Evolutionary conservation across 257 asterid species (phyloP), one percentile per base, ranked within the genome.

Genomic region (Nicotiana benthamiana): DNA sequence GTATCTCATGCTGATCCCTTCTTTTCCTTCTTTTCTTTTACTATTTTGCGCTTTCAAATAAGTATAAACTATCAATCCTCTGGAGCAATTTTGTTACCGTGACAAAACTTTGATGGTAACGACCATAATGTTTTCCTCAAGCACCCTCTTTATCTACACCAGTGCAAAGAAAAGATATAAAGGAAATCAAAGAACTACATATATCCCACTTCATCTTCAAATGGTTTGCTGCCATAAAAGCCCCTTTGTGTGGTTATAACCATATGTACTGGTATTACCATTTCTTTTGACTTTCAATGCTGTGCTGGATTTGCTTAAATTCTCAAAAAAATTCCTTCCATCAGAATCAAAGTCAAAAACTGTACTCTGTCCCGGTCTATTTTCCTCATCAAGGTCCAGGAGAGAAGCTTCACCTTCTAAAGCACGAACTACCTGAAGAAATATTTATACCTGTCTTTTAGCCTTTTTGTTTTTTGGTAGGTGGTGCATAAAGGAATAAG

Each of bases 381-480:
- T 54, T 81, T 66, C 83, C 66, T 81, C 77, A 13, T 75, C 66
- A 26, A 75, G 56, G 27, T 81, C 81, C 68, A n/a, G 51, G 66
- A 75, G 13, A 28, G 30, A 53, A 27, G 56, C 61, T 64, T 80
- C 79, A 8, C 86, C 86, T 75, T 80, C 83, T 43, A 83, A 54
- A 34, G 86, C 86, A 22, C 75, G 86, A 70, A 80, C 75, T 30
- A 83, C 70, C 86, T 83, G 83, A 54, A 20, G 56, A 57, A 13
- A 26, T 22, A 46, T 56, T 1, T 40, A 28, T 52, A 26, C 12
- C 3, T 28, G 28, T 6, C n/a, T 57, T 57, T 51, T 24, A 20
- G 26, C 26, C 36, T 34, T 6, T 51, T 34, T 13, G 6, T 15
- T 56, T 7, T 65, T 53, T 54, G 32, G 36, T 32, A 48, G 20